phyloP scores from a whole-genome alignment of 2,329 filamentous ascomycete genomes.

The Colletotrichum sp. region DNA sequence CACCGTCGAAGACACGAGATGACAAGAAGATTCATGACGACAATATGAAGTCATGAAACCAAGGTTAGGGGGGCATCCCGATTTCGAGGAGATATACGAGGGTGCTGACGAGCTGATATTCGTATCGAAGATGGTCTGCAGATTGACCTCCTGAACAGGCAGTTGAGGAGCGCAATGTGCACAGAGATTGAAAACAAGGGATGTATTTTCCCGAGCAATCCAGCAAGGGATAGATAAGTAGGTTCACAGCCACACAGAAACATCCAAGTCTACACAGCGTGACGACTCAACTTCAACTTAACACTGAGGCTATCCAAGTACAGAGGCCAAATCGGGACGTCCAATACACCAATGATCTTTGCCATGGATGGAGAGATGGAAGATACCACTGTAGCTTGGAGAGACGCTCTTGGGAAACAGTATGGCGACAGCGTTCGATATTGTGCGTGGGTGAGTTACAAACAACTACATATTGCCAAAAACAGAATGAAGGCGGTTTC shows the following conservation, averaged over 20 bases:
- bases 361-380: background rate
- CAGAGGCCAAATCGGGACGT: background rate
- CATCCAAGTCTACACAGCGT: background rate
- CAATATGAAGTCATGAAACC: background rate
- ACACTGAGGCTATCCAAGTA: background rate
- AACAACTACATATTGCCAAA: background rate
- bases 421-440: background rate
- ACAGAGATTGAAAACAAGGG: no score
- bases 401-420: background rate
- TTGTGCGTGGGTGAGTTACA: background rate
- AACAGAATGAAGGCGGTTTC: background rate
- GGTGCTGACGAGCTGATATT: background rate
- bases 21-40: background rate
- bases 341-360: background rate
- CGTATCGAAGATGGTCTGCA: rapidly evolving
- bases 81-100: background rate
- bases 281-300: background rate
- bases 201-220: no score
- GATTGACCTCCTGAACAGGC: no score
- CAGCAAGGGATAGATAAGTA: no score
- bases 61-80: background rate
- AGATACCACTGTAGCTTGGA: background rate
- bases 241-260: background rate
- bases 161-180: no score
- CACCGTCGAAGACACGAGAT: background rate